These are phyloP conservation scores for Zygotorulaspora danielsina DNA, from an alignment of 805 yeast species.

Conservation along the genomic window DNA sequence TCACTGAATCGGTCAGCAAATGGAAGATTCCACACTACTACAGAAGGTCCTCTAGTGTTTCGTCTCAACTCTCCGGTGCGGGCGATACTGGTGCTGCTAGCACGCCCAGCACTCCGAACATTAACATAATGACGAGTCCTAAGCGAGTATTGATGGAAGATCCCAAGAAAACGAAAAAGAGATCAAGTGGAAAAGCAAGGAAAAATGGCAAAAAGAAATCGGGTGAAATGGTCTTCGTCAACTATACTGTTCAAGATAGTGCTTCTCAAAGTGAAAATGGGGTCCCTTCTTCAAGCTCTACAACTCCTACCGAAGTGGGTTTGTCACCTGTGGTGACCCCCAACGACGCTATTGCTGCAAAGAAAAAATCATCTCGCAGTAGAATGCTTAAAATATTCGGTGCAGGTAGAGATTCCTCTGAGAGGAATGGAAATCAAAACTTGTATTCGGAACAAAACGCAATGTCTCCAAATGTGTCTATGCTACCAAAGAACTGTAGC, in stretches of 20 bases:
- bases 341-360: conserved; percentile 10
- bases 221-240: conserved; percentile 35
- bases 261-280: conserved; percentile 9
- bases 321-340: conserved; percentile 7
- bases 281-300: not conserved
- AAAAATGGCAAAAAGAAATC: conserved; percentile 17
- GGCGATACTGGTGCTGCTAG: conserved; percentile 7
- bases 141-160: conserved; percentile 30
- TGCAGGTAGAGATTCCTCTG: conserved; percentile 16
- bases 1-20: conserved; percentile 27
- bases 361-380: conserved; percentile 29
- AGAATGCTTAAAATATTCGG: conserved; percentile 33
- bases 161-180: conserved; percentile 17
- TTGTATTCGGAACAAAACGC: not conserved
- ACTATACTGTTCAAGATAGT: conserved; percentile 35
- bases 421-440: not conserved
- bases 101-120: conserved; percentile 20
- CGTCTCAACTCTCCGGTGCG: conserved; percentile 9
- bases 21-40: conserved; percentile 37
- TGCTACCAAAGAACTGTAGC: not conserved
- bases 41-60: conserved; percentile 23
- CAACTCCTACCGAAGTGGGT: conserved; percentile 4
- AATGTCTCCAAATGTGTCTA: not conserved
- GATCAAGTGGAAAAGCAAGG: conserved; percentile 14
- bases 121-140: conserved; percentile 28